Evolutionary conservation across 495 filamentous ascomycete species (phyloP), one percentile per base, ranked within the genome.

Genomic region (Annulohypoxylon nitens): DNA sequence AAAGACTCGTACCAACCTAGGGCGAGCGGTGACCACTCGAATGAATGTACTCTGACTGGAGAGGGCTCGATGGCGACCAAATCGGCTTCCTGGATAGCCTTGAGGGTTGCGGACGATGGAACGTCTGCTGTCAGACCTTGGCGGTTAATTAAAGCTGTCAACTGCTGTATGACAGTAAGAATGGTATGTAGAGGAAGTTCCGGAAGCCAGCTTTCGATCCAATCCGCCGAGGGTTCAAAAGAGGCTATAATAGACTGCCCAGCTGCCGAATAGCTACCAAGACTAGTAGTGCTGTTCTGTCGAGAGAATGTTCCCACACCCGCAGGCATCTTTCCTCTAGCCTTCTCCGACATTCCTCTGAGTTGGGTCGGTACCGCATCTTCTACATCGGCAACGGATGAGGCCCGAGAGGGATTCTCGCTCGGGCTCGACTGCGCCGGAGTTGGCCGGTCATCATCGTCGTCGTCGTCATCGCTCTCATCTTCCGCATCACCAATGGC

Each of bases 331-430:
- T 99, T 99, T 7, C 96, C 96, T 55, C 96, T 85, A 26, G 96
- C 97, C 77, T 98, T 99, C 80, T 99, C 96, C 9, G 95, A 97
- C 94, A 98, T 99, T 54, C 94, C 95, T 54, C 93, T 89, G n/a
- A 97, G 78, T 75, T 98, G 95, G 37, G 90, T 83, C n/a, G 95
- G 93, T 10, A 97, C 88, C 25, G 92, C 90, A 74, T 96, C 93
- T 64, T 97, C 96, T 1, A 88, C 81, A 0, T 89, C 94, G 14
- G 93, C 90, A 14, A 91, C 80, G 0, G 94, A 97, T 5, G 90
- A 89, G 16, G 90, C 87, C 14, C 89, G 86, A 5, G 94, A 96
- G 16, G 86, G 88, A 37, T 89, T 89, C 47, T 89, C 85, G 5
- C 92, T 94, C 3, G 91, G 88, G 11, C 90, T 91, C 5, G 92